Evolutionary conservation across 1,139 yeast genomes (phyloP).

Genomic region (Yamadazyma dendronema): DNA sequence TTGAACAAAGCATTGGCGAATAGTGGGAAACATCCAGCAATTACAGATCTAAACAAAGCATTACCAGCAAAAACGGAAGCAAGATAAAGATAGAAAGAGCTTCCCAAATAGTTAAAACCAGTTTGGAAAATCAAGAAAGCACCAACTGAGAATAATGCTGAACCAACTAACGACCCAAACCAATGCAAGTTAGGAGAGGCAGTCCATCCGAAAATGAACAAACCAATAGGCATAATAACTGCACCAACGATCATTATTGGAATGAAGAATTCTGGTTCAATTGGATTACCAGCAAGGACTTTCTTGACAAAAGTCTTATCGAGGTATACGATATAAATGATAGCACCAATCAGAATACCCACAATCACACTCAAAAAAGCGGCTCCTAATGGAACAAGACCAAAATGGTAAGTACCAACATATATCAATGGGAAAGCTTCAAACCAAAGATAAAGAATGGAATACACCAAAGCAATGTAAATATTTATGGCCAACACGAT

Average conservation of each 20-base stretch:
- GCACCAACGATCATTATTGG: constrained; percentile 44
- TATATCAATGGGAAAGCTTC: constrained; percentile 35
- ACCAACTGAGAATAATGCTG: constrained; percentile 26
- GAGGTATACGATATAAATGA: constrained; percentile 21
- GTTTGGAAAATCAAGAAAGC: constrained; percentile 33
- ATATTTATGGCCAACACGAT: constrained; percentile 30
- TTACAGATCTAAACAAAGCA: constrained; percentile 24
- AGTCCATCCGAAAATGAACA: constrained; percentile 35
- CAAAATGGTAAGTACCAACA: constrained; percentile 20
- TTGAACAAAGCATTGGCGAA: constrained; percentile 47
- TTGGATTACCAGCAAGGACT: constrained; percentile 31
- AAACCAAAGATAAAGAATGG: constrained; percentile 32
- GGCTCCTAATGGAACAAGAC: constrained; percentile 27
- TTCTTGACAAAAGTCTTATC: constrained; percentile 24
- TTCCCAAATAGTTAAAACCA: constrained; percentile 54
- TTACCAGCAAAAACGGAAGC: constrained; percentile 35
- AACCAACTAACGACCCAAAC: constrained; percentile 33
- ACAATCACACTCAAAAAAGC: constrained; percentile 21
- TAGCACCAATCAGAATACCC: constrained; percentile 22
- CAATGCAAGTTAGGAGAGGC: constrained; percentile 27
- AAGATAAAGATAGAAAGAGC: constrained; percentile 47
- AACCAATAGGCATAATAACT: constrained; percentile 28
- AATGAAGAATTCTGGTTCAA: constrained; percentile 61
- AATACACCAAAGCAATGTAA: constrained; percentile 30
- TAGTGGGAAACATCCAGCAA: constrained; percentile 34